Base-by-base conservation (phyloP, 1,139 yeast species). In the Taiozyma sp. region DNA sequence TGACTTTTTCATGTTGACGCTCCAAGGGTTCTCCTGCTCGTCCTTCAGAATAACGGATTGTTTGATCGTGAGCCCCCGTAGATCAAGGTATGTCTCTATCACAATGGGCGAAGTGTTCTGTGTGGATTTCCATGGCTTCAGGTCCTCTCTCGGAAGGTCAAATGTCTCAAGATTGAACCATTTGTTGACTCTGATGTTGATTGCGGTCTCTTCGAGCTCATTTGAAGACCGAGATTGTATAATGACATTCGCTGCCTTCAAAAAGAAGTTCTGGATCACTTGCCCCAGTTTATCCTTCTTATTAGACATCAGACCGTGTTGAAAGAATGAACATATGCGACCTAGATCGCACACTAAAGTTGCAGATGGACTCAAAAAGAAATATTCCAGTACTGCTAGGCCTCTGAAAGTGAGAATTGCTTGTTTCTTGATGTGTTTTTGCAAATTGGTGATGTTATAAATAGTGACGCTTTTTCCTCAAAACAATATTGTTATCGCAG, bases 51-150 rank as follows among this genome's bases (percentile, higher is more conserved):
- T 78, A 45, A 91, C 75, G 13, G 84, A 74, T 57, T 87, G 91
- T 45, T 79, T 78, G 2, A 83, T 68, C 10, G 80, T 71, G 50
- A 92, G 66, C 27, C 74, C 76, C 30, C 90, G 70, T 50, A 91
- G 72, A 66, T 92, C 97, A 50, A 93, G 73, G 58, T 78, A 87
- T 0, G 95, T 85, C 65, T 93, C 99, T 38, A 93, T 77, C 28
- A 92, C 88, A 69, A 93, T 75, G 1, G 97, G 96, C 45, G 55
- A 54, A 41, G 49, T 54, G 51, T 39, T 69, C 59, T 32, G 70
- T 5, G 48, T 24, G 5, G 50, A 57, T 54, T 76, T 76, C 96
- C 96, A 89, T 13, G 75, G 69, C 51, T 74, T 72, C 51, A 87
- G 68, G 48, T 83, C 90, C 13, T 82, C 89, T 47, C 76, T 73